Evolutionary conservation across 139 green algal species (phyloP).

Genomic region (Coelastrella sp.): DNA sequence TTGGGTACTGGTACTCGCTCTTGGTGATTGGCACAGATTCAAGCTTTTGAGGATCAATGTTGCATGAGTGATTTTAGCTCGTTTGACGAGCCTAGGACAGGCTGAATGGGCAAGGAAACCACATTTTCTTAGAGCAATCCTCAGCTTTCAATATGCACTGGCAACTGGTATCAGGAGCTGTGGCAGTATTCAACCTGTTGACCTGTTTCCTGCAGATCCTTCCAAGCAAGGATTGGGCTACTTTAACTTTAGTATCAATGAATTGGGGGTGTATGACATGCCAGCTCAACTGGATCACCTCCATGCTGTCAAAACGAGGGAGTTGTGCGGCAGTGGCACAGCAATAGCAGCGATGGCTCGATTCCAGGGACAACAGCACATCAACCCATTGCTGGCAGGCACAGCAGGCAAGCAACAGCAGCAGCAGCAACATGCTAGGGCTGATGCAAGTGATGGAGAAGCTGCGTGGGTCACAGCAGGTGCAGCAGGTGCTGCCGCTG

Average conservation of each 20-base stretch:
- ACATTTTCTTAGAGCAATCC: too few species aligned
- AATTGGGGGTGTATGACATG: constrained; percentile 84
- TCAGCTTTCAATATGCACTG: too few species aligned
- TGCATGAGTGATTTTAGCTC: too few species aligned
- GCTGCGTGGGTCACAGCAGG: constrained; percentile 36
- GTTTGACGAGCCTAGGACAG: too few species aligned
- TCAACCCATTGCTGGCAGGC: not conserved
- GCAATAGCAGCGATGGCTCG: not conserved
- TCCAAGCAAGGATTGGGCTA: constrained; percentile 69
- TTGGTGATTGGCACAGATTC: too few species aligned
- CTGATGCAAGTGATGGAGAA: not conserved
- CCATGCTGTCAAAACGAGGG: constrained; percentile 63
- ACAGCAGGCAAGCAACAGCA: constrained; percentile 21
- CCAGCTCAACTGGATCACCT: constrained; percentile 83
- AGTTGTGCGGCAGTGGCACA: constrained; percentile 24
- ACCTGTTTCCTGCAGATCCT: constrained; percentile 49
- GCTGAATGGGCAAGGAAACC: too few species aligned
- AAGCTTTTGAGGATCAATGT: too few species aligned
- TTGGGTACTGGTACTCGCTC: too few species aligned
- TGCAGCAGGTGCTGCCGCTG: not conserved
- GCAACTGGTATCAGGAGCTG: too few species aligned
- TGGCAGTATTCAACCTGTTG: too few species aligned
- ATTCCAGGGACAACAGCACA: too few species aligned
- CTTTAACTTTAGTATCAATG: constrained; percentile 91
- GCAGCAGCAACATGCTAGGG: constrained; percentile 25